Evolutionary conservation across 768 basidiomycete genomes (phyloP).

Genomic region (Baorangia bicolor): DNA sequence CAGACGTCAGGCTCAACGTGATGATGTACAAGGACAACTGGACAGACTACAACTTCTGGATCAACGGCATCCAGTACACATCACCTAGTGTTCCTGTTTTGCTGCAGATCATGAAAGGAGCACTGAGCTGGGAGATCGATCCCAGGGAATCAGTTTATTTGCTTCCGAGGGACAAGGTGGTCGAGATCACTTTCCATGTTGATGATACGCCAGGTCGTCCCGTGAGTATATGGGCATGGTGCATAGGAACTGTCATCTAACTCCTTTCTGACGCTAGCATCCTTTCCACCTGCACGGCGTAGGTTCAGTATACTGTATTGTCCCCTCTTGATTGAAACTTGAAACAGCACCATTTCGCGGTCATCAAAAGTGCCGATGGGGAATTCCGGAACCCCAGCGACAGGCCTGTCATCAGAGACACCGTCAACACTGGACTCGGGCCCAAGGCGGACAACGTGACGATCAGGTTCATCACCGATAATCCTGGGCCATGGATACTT

Average conservation of each 20-base stretch:
- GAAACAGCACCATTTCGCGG: conserved; percentile 40
- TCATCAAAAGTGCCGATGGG: conserved; percentile 42
- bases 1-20: conserved; percentile 24
- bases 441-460: conserved; percentile 39
- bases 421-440: conserved; percentile 35
- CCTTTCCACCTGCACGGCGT: conserved; percentile 25
- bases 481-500: conserved; percentile 61
- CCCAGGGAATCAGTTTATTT: conserved; percentile 10
- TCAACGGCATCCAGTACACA: conserved; percentile 12
- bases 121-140: conserved; percentile 2
- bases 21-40: conserved; percentile 6
- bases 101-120: conserved; percentile 26
- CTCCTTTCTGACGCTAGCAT: conserved; percentile 4
- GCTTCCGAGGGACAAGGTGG: conserved; percentile 16
- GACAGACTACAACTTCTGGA: conserved; percentile 8
- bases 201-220: conserved; percentile 19
- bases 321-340: not conserved
- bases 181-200: conserved; percentile 17
- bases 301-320: not conserved
- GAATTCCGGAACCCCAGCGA: conserved; percentile 35
- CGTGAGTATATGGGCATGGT: conserved; percentile 22
- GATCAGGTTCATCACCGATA: conserved; percentile 66
- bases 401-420: conserved; percentile 56
- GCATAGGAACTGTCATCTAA: not conserved
- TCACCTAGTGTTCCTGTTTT: conserved; percentile 18